Base-by-base conservation (phyloP, 1,284 basidiomycete genomes). In the Microstroma glucosiphilum region DNA sequence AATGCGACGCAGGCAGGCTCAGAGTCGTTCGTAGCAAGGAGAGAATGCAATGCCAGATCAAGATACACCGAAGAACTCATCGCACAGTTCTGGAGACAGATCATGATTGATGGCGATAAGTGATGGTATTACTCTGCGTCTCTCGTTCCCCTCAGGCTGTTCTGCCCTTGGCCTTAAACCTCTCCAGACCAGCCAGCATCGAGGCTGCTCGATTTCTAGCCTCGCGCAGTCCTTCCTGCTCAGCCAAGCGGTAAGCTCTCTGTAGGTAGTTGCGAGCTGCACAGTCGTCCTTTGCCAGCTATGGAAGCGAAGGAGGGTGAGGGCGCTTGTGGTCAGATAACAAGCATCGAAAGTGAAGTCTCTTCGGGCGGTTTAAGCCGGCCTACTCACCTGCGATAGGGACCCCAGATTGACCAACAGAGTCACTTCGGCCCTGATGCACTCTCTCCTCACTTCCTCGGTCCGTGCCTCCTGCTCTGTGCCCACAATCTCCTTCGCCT, bases 351-450 rank as follows among this genome's bases (percentile, higher is more conserved):
- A n/a, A 37, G 30, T 4, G 30, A 9, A 37, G 9, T 9, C 3
- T 37, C 30, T 3, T 4, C 9, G 30, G 30, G 9, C 30, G 9
- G 30, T 3, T 9, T 3, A 3, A 37, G 30, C 30, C 4, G 30
- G 30, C 9, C 66, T 68, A 67, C 66, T 65, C 61, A 67, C 61
- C 25, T 53, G 37, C 41, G 59, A 51, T 19, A 69, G 60, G 58
- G 73, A 69, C 59, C 75, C 76, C 17, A 77, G 60, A 37, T 78
- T 78, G 69, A 71, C 76, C 19, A 78, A 58, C 0, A 78, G 64
- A 17, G 76, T 72, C 41, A 78, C 66, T 49, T 77, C 68, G 60
- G 74, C 70, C 25, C 71, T 64, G 46, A 72, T 55, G 57, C 76
- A 78, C 61, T 78, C 73, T 12, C 58, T 56, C 9, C 64, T 51